A percentile compares a stretch with the other conserved stretches of the same genome.
These are phyloP conservation scores for Oxyria digyna DNA, from an alignment of 148 eudicot genomes.

Conservation along the genomic window DNA sequence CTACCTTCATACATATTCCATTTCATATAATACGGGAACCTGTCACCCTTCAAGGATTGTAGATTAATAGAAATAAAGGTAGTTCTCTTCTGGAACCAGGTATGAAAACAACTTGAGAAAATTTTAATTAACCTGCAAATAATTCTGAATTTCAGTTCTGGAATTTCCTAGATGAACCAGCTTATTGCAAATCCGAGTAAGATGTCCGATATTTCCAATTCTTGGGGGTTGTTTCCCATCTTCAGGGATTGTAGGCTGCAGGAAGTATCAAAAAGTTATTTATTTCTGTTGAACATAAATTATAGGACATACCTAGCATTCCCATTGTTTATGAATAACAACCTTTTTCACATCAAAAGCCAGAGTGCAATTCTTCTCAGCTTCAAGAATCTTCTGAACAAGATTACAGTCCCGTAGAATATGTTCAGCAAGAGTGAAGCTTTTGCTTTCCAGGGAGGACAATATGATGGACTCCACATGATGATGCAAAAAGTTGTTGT, in stretches of 20 bases:
- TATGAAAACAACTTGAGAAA: neutral
- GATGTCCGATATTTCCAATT: conserved; percentile 85
- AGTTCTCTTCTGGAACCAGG: neutral
- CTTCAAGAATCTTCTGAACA: conserved; percentile 68
- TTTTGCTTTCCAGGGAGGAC: conserved; percentile 85
- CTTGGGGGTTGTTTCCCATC: conserved; percentile 61
- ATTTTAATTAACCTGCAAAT: conserved; percentile 45
- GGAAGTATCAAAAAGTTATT: conserved; percentile 9
- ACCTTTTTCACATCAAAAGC: conserved; percentile 55
- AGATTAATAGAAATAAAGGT: neutral
- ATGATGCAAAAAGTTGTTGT: conserved; percentile 89
- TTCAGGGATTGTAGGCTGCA: conserved; percentile 67
- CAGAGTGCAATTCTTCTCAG: conserved; percentile 51
- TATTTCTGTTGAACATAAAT: neutral
- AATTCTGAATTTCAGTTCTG: conserved; percentile 39
- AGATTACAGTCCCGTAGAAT: conserved; percentile 80
- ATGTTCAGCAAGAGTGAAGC: conserved; percentile 53
- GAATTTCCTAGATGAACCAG: conserved; percentile 56
- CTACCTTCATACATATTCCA: neutral
- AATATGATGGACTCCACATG: conserved; percentile 64
- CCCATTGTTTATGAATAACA: neutral
- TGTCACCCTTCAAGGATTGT: conserved; percentile 2
- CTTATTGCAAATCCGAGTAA: conserved; percentile 88
- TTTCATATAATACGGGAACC: neutral
- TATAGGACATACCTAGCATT: neutral